phyloP scores from a whole-genome alignment of 1,139 yeast genomes.

The Taphrina betulina region DNA sequence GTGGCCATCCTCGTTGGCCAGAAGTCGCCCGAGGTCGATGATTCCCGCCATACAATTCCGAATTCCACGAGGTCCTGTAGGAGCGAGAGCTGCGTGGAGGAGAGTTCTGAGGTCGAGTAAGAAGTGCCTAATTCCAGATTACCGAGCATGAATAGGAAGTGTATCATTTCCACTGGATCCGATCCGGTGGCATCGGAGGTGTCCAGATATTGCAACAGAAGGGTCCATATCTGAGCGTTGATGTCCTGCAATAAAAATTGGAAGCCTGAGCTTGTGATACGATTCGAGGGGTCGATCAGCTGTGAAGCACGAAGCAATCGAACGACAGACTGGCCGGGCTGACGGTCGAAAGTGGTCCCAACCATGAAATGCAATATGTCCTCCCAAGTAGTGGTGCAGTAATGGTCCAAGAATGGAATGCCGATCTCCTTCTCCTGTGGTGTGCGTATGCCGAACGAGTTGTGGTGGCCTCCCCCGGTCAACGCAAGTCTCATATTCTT shows the following conservation, averaged over 20 bases:
- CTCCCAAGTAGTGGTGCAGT: slow-evolving; percentile 90
- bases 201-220: slow-evolving; percentile 79
- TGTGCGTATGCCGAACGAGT: slow-evolving; percentile 58
- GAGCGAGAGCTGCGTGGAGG: slow-evolving; percentile 82
- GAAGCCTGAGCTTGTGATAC: slow-evolving; percentile 87
- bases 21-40: slow-evolving; percentile 61
- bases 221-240: slow-evolving; percentile 93
- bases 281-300: slow-evolving; percentile 70
- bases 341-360: slow-evolving; percentile 60
- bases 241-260: slow-evolving; percentile 90
- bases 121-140: slow-evolving; percentile 88
- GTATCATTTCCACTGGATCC: slow-evolving; percentile 95
- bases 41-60: slow-evolving; percentile 78
- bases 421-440: slow-evolving; percentile 58
- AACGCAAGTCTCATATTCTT: slow-evolving; percentile 75
- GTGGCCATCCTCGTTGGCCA: slow-evolving; percentile 92
- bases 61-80: slow-evolving; percentile 85
- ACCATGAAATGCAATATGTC: slow-evolving; percentile 95
- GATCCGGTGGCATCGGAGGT: slow-evolving; percentile 78
- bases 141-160: slow-evolving; percentile 89
- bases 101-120: slow-evolving; percentile 67
- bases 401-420: slow-evolving; percentile 65
- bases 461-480: slow-evolving; percentile 64
- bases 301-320: slow-evolving; percentile 61
- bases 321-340: slow-evolving; percentile 47